Evolutionary conservation across 768 basidiomycete species (phyloP), one percentile per base, ranked within the genome.

Genomic region (Naganishia kalamii): DNA sequence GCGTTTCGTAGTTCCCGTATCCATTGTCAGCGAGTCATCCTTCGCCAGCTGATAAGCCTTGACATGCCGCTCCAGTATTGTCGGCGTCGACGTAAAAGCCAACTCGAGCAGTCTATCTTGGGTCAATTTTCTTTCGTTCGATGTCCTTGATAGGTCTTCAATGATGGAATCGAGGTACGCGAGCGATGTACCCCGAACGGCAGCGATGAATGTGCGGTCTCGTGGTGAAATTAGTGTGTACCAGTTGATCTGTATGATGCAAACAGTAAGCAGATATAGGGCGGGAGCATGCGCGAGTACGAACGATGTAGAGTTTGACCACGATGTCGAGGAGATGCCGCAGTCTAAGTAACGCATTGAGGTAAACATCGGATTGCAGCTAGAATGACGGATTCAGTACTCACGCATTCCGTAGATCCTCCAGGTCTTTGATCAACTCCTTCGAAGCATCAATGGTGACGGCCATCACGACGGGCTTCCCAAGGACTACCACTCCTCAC

Each of bases 131-230:
- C 65, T 41, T 30, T 65, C 61, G 19, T 43, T 67, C 62, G 23
- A 60, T 35, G 30, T 75, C 49, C 8, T 59, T 51, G 21, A 43
- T 57, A 40, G 17, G 23, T 40, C 54, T 23, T 41, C 4, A 23
- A 57, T 57, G 33, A 57, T 40, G 11, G 54, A 57, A 11, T 40
- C 54, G n/a, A 57, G 10, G 70, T 54, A 43, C 72, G 68, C 12
- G 71, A 73, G 3, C 47, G 63, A 43, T 72, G 66, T 62, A 72
- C 44, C 3, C 70, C 71, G 13, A 66, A 47, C 60, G 73, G 64
- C 19, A 72, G 72, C 70, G 19, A 74, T 62, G 48, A 77, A 65
- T 12, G 71, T 57, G 21, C 69, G 68, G 25, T 75, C 73, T 46
- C 66, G 35, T 13, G 71, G 70, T 1, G 71, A 68, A 62, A 77